Evolutionary conservation across 495 filamentous ascomycete species (phyloP), one percentile per base, ranked within the genome.

Genomic region (Pyronema domesticum): DNA sequence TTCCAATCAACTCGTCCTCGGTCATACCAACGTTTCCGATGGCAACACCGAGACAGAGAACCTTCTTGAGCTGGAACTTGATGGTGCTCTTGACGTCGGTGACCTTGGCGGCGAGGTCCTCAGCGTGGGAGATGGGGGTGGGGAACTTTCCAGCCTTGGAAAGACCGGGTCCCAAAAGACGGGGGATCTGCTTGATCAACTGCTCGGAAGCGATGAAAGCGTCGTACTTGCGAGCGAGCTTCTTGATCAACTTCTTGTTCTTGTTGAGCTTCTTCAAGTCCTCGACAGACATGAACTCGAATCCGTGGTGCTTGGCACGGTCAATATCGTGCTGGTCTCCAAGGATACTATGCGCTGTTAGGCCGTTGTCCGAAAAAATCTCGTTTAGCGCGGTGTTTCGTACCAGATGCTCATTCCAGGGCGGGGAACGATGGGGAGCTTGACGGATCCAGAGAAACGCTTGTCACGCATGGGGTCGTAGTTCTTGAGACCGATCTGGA

Each of bases 231-330:
- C 88, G 86, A 60, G 91, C 93, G 58, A 98, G 85, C 81, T 96
- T 98, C 85, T 98, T 98, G 82, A 98, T 95, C 65, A 98, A 80
- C 81, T 98, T 98, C 83, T 98, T 98, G 85, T 98, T 98, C 85
- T 96, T 98, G 81, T 98, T 98, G 60, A 98, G 84, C 82, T 98
- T 98, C 84, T 96, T 96, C 72, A 98, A 74, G 73, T 98, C 91
- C 65, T 98, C 91, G 58, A 84, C 73, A 68, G 85, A 91, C 89
- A 96, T 96, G 73, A 89, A 87, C 64, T 98, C 91, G 61, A 95
- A 78, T 66, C 85, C 86, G 66, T 86, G 84, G 75, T 98, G 91
- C 80, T 98, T 98, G 58, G 91, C 89, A 75, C 91, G 86, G 70
- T 98, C 91, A 68, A 98, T 94, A 80, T 98, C 91, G 78, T 95